A percentile compares a stretch with the other conserved stretches of the same genome.
phyloP scores from a whole-genome alignment of 345 rosid genomes.

The Cardamine occulta region DNA sequence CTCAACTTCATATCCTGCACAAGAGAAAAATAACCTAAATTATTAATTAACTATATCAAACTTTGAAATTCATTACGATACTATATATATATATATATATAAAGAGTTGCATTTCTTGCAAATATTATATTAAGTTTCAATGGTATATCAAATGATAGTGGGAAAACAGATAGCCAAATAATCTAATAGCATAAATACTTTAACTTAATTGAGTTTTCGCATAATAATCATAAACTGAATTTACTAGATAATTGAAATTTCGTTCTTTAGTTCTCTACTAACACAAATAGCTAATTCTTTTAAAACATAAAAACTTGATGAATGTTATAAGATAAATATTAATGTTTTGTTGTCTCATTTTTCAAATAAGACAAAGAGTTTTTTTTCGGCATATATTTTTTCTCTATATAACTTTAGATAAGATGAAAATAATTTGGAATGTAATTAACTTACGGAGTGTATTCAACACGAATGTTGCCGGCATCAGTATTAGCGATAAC shows the following conservation, averaged over 20 bases:
- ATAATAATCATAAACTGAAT: neutral
- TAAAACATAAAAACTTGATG: neutral
- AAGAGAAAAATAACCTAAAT: neutral
- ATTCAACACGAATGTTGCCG: conserved; percentile 47
- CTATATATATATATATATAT: neutral
- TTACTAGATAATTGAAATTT: neutral
- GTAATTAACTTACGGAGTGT: conserved; percentile 30
- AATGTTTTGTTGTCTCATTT: no score
- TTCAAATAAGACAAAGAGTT: no score
- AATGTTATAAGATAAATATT: no score
- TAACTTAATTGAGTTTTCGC: neutral
- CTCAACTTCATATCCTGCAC: conserved; percentile 35
- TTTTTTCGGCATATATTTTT: no score
- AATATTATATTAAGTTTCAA: neutral
- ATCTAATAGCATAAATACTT: neutral
- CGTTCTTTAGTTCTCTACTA: no score
- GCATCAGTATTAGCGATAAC: conserved; percentile 53
- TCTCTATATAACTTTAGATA: neutral
- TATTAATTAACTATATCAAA: neutral
- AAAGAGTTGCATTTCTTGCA: neutral
- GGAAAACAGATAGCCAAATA: neutral
- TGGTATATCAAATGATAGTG: neutral
- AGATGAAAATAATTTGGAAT: neutral
- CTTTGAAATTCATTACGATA: neutral
- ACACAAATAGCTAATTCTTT: neutral